Conservation (phyloP, 805 yeast species). For the Cyberlindnera xylosilytica region DNA sequence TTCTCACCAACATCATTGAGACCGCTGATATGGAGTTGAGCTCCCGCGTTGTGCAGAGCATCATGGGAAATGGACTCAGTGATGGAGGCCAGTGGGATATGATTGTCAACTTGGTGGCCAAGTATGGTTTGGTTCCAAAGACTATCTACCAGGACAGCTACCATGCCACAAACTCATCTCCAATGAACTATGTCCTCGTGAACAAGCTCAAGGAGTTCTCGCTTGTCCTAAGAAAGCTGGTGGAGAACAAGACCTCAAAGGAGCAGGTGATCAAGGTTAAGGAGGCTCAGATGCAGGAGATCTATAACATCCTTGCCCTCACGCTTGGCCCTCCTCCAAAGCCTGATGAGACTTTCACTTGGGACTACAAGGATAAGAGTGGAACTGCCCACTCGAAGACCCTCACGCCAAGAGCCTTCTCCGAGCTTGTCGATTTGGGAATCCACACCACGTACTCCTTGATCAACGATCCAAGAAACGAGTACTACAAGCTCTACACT, state of each 20-base stretch:
- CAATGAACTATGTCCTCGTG: constrained; percentile 60
- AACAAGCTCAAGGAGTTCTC: constrained; percentile 75
- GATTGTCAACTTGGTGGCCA: constrained; percentile 69
- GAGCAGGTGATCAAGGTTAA: constrained; percentile 34
- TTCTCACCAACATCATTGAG: constrained; percentile 68
- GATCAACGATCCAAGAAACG: constrained; percentile 78
- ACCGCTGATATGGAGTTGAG: constrained; percentile 64
- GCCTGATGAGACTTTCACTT: constrained; percentile 58
- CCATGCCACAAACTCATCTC: constrained; percentile 44
- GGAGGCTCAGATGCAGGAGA: constrained; percentile 50
- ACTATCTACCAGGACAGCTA: constrained; percentile 64
- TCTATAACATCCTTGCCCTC: constrained; percentile 60
- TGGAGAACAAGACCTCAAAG: constrained; percentile 38
- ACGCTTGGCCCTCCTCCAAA: constrained; percentile 75
- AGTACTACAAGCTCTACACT: constrained; percentile 55
- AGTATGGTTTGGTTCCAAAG: constrained; percentile 81
- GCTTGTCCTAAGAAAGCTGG: constrained; percentile 52
- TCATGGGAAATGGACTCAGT: constrained; percentile 60
- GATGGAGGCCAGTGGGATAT: constrained; percentile 90
- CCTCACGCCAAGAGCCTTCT: constrained; percentile 64
- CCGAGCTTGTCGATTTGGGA: constrained; percentile 51
- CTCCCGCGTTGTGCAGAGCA: constrained; percentile 62
- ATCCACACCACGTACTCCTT: constrained; percentile 56
- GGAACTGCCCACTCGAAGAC: constrained; percentile 42
- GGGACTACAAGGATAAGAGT: constrained; percentile 75